Percentiles rank a stretch among this genome's conserved stretches.
Conservation (phyloP, 805 yeast genomes). For the Candida maltosa region DNA sequence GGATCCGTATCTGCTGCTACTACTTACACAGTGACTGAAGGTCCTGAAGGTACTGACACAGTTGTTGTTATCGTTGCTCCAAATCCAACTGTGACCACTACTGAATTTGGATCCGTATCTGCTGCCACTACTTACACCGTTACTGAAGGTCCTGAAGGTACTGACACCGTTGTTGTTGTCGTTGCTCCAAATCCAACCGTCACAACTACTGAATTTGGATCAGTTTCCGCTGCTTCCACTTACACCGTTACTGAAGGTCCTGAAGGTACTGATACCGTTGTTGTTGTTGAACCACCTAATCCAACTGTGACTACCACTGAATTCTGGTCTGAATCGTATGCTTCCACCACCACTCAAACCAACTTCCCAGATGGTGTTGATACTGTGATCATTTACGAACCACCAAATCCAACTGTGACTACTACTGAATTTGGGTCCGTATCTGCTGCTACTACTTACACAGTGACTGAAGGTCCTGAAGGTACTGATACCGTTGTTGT, state of each 20-base stretch:
- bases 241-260: conserved; percentile 14
- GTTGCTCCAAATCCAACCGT: not conserved
- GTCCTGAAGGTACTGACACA: too few relatives aligned
- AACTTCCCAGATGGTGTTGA: not conserved
- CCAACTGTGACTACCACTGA: conserved; percentile 3
- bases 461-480: too few relatives aligned
- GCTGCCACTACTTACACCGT: too few relatives aligned
- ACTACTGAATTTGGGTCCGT: too few relatives aligned
- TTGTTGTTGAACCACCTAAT: conserved; percentile 8
- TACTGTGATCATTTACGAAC: not conserved
- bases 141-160: conserved; percentile 4
- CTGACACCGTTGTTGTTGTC: conserved; percentile 1
- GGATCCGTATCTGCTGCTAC: too few relatives aligned
- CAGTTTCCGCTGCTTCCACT: conserved; percentile 8
- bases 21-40: too few relatives aligned
- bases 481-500: too few relatives aligned
- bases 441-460: too few relatives aligned
- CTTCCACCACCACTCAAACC: not conserved
- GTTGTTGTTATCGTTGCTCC: too few relatives aligned
- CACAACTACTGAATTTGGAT: conserved; percentile 1
- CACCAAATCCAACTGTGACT: conserved; percentile 9
- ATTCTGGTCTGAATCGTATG: not conserved
- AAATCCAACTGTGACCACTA: too few relatives aligned
- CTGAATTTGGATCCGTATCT: too few relatives aligned
- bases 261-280: conserved; percentile 14